Evolutionary conservation across 2,329 filamentous ascomycete species (phyloP), one percentile per base, ranked within the genome.

Genomic region (Trichoderma sp.): DNA sequence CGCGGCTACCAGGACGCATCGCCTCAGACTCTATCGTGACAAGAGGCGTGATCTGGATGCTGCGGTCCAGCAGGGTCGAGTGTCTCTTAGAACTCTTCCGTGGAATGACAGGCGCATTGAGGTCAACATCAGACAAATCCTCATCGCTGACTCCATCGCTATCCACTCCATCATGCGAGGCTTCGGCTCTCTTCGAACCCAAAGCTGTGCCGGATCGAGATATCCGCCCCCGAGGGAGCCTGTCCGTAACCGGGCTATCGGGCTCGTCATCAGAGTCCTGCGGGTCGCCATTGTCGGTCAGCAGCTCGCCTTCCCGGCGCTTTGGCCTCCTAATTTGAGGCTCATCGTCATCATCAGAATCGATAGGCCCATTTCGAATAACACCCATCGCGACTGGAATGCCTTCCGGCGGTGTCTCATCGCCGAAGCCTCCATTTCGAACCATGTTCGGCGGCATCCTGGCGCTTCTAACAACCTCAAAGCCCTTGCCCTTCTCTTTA

Each of bases 401-500:
- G 2, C 88, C 88, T 72, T 90, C 86, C 0, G 87, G 87, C 2
- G 86, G 92, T 1, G 88, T 86, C 61, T 92, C 91, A 68, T 90
- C 84, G 48, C 86, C 88, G 68, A 88, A 85, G 5, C 72, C 77
- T 79, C 84, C 74, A 78, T 83, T 71, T 81, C 80, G 70, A 84
- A 86, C 76, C 74, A 78, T 75, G 83, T 93, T 89, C 7, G 91
- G 90, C 2, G 93, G 93, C 82, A 95, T 93, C 66, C 94, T 87
- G 8, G 93, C 88, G 76, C 94, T 97, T 74, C 95, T 84, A 17
- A 99, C 94, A 5, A 99, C 95, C 77, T 98, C 95, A 72, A 99
- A 99, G 0, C 95, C 95, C 79, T 98, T 98, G 71, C 90, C 90
- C 79, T 96, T 97, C 72, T 97, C 94, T 76, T 97, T 97, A 7